phyloP scores from a whole-genome alignment of 306 rosid genomes.

The Castanea crenata region DNA sequence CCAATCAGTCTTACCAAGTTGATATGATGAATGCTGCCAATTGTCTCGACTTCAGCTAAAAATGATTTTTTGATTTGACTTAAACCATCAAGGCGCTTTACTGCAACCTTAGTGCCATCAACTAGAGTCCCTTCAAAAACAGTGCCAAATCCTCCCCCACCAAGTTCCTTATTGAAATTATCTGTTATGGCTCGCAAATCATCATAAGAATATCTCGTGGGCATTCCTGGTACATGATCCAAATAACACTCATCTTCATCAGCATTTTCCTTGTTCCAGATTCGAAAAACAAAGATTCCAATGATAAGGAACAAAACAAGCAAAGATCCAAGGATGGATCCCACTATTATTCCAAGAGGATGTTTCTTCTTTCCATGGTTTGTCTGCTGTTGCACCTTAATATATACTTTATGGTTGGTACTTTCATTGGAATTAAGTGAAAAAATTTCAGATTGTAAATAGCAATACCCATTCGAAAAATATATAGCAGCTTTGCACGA shows the following conservation, averaged over 20 bases:
- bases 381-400: neutral
- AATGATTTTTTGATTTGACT: neutral
- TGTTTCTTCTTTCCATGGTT: neutral
- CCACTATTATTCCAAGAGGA: too few relatives aligned
- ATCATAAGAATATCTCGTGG: neutral
- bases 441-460: neutral
- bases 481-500: neutral
- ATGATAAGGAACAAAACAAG: neutral
- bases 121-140: neutral
- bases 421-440: neutral
- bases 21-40: neutral
- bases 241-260: neutral
- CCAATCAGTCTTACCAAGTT: neutral
- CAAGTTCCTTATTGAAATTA: neutral
- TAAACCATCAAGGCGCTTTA: neutral
- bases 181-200: neutral
- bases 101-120: neutral
- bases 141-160: neutral
- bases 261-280: neutral
- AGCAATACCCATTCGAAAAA: neutral
- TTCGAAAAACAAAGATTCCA: neutral
- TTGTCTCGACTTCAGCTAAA: neutral
- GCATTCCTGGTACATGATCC: neutral
- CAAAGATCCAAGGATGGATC: neutral
- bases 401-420: neutral